phyloP scores from a whole-genome alignment of 225 moss, liverwort and hornwort genomes.

The Rhytidiadelphus loreus region DNA sequence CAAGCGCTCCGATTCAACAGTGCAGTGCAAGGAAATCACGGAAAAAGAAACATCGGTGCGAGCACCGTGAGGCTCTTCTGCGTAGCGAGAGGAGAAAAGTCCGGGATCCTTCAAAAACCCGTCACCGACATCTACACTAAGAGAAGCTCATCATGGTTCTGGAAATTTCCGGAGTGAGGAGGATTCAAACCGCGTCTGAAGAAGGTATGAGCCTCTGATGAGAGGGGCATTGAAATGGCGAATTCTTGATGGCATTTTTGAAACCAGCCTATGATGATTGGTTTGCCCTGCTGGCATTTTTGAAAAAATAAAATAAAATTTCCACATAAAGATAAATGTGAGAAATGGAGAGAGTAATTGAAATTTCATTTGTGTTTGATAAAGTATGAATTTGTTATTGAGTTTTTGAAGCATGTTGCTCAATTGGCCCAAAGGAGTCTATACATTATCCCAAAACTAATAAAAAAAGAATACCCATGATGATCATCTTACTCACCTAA shows the following conservation, averaged over 20 bases:
- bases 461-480: background rate
- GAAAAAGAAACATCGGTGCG: background rate
- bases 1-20: background rate
- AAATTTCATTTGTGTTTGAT: background rate
- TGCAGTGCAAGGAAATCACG: background rate
- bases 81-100: background rate
- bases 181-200: background rate
- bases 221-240: background rate
- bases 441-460: accelerated
- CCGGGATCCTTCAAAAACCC: background rate
- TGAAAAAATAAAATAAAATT: no score
- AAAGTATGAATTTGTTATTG: background rate
- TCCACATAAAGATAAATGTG: background rate
- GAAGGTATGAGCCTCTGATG: background rate
- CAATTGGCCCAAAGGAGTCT: background rate
- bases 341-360: background rate
- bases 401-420: background rate
- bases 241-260: background rate
- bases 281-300: background rate
- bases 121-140: background rate
- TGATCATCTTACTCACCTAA: background rate
- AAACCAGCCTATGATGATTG: background rate
- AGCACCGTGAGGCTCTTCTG: background rate
- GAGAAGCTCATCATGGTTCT: background rate
- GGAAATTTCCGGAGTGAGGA: background rate